These are phyloP conservation scores for Psilocybe cyanescens DNA, from an alignment of 768 basidiomycete species.

Conservation along the genomic window DNA sequence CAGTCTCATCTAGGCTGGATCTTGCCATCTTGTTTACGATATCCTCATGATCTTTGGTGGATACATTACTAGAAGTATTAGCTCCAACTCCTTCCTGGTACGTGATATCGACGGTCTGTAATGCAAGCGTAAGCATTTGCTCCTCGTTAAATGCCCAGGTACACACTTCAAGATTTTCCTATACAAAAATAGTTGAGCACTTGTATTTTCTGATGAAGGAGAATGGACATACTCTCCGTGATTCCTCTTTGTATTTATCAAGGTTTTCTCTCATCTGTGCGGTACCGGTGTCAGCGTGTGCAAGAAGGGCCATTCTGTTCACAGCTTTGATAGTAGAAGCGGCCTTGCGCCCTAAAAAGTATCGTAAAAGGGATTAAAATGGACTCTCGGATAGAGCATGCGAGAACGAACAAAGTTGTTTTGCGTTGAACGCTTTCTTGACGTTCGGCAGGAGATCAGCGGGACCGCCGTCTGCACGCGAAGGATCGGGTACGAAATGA, in stretches of 20 bases:
- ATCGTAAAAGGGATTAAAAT: not conserved
- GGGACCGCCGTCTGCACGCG: conserved; percentile 58
- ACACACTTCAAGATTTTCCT: conserved; percentile 28
- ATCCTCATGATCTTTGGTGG: conserved; percentile 25
- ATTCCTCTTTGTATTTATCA: conserved; percentile 78
- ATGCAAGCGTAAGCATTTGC: conserved; percentile 27
- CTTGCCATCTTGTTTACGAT: conserved; percentile 33
- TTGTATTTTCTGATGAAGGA: not conserved
- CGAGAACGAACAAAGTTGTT: conserved; percentile 70
- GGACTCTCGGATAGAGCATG: not conserved
- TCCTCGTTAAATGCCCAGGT: not conserved
- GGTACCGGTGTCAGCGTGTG: conserved; percentile 43
- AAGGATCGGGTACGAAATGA: conserved; percentile 71
- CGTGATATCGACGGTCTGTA: conserved; percentile 42
- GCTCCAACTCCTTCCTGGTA: conserved; percentile 43
- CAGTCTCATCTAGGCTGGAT: conserved; percentile 23
- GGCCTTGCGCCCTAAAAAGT: conserved; percentile 77
- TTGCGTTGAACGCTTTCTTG: conserved; percentile 89
- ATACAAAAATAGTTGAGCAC: not conserved
- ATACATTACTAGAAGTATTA: conserved; percentile 28
- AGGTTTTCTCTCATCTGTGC: conserved; percentile 62
- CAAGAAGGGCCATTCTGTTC: conserved; percentile 73
- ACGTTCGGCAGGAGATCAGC: conserved; percentile 87
- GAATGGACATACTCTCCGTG: conserved; percentile 49
- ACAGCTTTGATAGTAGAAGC: conserved; percentile 87